These are phyloP conservation scores for Acanthamoeba triangularis DNA, from an alignment of 208 protist species.

Conservation along the genomic window DNA sequence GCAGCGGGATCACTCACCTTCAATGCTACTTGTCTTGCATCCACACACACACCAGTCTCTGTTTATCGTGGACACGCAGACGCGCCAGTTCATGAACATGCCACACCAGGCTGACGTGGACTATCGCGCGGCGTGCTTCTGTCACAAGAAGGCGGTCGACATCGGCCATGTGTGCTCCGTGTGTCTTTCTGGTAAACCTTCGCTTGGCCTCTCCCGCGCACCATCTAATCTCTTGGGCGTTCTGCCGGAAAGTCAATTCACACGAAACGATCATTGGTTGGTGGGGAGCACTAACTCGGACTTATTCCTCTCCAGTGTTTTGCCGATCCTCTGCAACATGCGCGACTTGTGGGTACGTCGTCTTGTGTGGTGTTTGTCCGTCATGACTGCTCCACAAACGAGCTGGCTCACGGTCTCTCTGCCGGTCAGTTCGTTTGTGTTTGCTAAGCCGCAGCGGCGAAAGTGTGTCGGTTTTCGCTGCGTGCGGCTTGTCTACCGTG, in stretches of 20 bases:
- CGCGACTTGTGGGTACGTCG: conserved; percentile 25
- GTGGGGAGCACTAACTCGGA: too few relatives aligned
- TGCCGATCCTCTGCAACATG: conserved; percentile 2
- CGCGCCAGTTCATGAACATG: conserved; percentile 77
- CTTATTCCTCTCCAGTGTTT: background rate
- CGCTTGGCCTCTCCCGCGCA: background rate
- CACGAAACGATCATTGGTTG: background rate
- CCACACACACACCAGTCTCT: conserved; percentile 45
- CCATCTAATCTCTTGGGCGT: background rate
- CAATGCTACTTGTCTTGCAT: background rate
- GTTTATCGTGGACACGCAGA: conserved; percentile 80
- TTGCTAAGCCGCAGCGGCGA: too few relatives aligned
- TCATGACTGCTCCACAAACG: background rate
- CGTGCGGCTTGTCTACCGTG: too few relatives aligned
- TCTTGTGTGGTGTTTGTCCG: background rate
- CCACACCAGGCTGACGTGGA: conserved; percentile 82
- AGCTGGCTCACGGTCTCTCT: too few relatives aligned
- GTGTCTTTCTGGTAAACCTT: conserved; percentile 85
- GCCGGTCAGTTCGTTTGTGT: too few relatives aligned
- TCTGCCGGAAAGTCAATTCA: too few relatives aligned
- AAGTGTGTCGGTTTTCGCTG: too few relatives aligned
- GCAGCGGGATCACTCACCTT: background rate
- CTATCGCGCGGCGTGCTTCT: conserved; percentile 85
- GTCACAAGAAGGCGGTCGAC: conserved; percentile 83
- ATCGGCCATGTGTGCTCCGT: conserved; percentile 87